These are phyloP conservation scores for Penicillium bialowiezense DNA, from an alignment of 495 filamentous ascomycete genomes.

Conservation along the genomic window DNA sequence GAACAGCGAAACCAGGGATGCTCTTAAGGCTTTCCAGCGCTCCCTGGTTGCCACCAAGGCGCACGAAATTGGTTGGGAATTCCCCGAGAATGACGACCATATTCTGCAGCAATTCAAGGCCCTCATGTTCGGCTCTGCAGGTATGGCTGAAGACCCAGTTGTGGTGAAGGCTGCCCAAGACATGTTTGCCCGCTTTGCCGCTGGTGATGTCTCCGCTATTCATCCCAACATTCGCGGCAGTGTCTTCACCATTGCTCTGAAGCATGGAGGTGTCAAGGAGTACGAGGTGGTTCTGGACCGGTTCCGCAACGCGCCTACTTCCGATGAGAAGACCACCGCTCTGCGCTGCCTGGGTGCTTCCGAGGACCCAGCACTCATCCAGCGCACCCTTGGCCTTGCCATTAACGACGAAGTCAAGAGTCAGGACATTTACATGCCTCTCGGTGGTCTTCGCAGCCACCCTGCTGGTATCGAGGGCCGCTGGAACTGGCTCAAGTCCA, in stretches of 20 bases:
- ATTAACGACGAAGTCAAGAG: constrained; percentile 84
- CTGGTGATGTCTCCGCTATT: constrained; percentile 57
- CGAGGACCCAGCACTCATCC: constrained; percentile 72
- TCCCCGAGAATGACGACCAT: constrained; percentile 78
- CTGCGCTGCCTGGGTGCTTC: constrained; percentile 81
- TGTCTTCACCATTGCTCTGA: constrained; percentile 62
- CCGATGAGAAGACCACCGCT: constrained; percentile 94
- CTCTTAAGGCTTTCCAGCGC: constrained; percentile 77
- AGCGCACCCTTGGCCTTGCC: constrained; percentile 73
- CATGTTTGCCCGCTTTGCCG: constrained; percentile 62
- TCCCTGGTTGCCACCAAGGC: constrained; percentile 72
- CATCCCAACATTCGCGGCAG: constrained; percentile 65
- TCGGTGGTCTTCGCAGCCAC: constrained; percentile 75
- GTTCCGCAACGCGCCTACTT: constrained; percentile 80
- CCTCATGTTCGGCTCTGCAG: constrained; percentile 61
- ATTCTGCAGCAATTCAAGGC: constrained; percentile 82
- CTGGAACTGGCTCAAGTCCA: constrained; percentile 78
- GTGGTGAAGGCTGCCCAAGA: constrained; percentile 58
- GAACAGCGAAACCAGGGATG: constrained; percentile 65
- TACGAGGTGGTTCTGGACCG: constrained; percentile 74
- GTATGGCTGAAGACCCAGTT: constrained; percentile 56
- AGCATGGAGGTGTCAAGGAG: constrained; percentile 60
- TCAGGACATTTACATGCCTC: constrained; percentile 91
- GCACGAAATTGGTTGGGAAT: constrained; percentile 83
- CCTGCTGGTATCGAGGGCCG: constrained; percentile 74